These are phyloP conservation scores for Colletotrichum costaricense DNA, from an alignment of 2,329 filamentous ascomycete genomes.

Conservation along the genomic window DNA sequence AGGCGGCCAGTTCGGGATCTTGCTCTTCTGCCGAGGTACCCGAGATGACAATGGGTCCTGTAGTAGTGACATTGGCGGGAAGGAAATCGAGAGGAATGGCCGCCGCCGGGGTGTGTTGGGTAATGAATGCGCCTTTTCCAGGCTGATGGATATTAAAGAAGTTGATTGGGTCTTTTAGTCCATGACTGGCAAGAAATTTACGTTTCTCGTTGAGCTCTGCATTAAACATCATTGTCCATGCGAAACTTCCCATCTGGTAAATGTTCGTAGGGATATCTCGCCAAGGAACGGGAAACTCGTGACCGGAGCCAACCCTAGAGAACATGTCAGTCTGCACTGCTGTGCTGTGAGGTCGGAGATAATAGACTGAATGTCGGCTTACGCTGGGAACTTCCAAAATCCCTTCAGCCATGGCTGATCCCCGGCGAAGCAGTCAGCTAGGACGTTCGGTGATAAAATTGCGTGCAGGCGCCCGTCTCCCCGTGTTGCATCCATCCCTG, in stretches of 20 bases:
- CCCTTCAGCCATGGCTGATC: conserved; percentile 51
- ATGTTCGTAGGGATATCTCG: conserved; percentile 54
- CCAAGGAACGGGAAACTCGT: conserved; percentile 57
- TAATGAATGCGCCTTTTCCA: conserved; percentile 40
- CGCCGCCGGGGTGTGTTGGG: conserved; percentile 40
- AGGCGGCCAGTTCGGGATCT: conserved; percentile 40
- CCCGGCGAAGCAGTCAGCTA: conserved; percentile 51
- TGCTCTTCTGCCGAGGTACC: conserved; percentile 38
- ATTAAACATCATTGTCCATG: conserved; percentile 28
- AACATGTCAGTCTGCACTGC: neutral
- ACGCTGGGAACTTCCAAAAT: conserved; percentile 54
- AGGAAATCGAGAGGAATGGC: conserved; percentile 39
- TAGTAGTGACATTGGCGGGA: conserved; percentile 37
- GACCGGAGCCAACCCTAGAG: conserved; percentile 53
- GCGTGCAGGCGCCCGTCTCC: conserved; percentile 45
- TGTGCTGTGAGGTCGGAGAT: neutral
- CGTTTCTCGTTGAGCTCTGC: neutral
- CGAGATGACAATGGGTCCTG: conserved; percentile 40
- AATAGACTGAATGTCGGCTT: conserved; percentile 35
- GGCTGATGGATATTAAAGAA: conserved; percentile 35
- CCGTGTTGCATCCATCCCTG: conserved; percentile 39
- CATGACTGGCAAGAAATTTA: conserved; percentile 29
- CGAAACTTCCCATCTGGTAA: conserved; percentile 37
- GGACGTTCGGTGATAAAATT: conserved; percentile 55
- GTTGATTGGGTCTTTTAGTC: conserved; percentile 39